Percentiles rank a stretch among this genome's conserved stretches.
Evolutionary conservation across 1,139 yeast species (phyloP).

Genomic region (Magnusiomyces ingens): DNA sequence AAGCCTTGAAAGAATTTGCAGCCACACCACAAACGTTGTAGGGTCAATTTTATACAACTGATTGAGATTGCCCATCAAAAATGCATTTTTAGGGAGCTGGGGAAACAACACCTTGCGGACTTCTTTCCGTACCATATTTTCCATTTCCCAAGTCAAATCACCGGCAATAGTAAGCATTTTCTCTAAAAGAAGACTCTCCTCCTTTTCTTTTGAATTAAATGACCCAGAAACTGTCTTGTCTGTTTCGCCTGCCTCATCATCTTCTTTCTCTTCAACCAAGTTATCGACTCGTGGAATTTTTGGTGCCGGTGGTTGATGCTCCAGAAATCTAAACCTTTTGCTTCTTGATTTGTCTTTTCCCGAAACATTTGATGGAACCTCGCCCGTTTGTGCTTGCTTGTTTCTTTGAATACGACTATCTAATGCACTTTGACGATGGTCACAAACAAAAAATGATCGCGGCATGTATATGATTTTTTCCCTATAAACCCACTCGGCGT

Average conservation of each 20-base stretch:
- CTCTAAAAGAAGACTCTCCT: background rate
- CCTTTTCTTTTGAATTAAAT: background rate
- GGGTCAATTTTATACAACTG: constrained; percentile 35
- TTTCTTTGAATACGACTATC: constrained; percentile 18
- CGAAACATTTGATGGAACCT: constrained; percentile 4
- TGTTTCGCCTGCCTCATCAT: no score
- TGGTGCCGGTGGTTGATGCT: background rate
- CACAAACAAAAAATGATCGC: constrained; percentile 32
- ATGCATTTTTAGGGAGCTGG: constrained; percentile 23
- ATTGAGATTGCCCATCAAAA: constrained; percentile 32
- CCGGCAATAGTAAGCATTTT: constrained; percentile 13
- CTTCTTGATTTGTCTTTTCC: constrained; percentile 1
- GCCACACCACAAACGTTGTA: constrained; percentile 29
- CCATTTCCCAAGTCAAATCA: constrained; percentile 24
- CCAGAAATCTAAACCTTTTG: constrained; percentile 1
- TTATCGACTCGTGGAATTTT: background rate
- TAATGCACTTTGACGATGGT: constrained; percentile 32
- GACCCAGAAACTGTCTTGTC: background rate
- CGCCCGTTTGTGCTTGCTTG: background rate
- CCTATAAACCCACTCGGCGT: constrained; percentile 19
- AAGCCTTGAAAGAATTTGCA: constrained; percentile 25
- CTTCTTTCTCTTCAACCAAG: background rate
- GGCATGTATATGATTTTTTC: constrained; percentile 32
- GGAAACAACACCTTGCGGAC: constrained; percentile 29
- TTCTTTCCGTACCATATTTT: constrained; percentile 21